Conservation (phyloP, 305 asterid species). For the Solanum hybrid region DNA sequence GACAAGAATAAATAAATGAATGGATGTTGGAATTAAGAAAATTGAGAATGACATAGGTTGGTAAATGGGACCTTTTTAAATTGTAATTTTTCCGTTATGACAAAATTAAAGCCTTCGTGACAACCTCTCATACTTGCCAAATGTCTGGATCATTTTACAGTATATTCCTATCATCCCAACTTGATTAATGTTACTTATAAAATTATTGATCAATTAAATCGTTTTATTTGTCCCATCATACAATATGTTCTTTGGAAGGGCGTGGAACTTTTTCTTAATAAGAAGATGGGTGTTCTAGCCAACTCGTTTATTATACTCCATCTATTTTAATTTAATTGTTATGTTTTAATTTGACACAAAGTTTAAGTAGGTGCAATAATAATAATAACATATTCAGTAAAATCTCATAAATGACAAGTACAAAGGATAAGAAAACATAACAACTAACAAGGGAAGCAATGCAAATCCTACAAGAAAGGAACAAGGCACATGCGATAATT, state of each 20-base stretch:
- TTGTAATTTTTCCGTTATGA: background rate
- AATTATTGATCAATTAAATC: background rate
- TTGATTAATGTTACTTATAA: background rate
- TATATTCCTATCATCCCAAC: background rate
- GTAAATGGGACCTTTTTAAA: background rate
- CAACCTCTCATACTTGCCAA: background rate
- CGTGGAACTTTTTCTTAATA: background rate
- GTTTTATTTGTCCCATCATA: background rate
- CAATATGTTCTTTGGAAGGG: background rate
- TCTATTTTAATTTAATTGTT: background rate
- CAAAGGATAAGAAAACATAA: background rate
- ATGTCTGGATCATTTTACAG: background rate
- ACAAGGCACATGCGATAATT: background rate
- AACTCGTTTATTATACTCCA: background rate
- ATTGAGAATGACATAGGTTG: background rate
- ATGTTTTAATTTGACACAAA: background rate
- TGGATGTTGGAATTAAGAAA: background rate
- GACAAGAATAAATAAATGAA: background rate
- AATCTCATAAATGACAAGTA: background rate
- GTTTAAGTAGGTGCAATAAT: background rate
- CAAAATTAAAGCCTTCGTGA: background rate
- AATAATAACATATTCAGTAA: no score
- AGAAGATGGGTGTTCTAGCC: background rate
- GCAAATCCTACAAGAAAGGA: background rate
- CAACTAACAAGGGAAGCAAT: background rate